Base-by-base conservation (phyloP, 768 basidiomycete species). In the Mycena amicta region DNA sequence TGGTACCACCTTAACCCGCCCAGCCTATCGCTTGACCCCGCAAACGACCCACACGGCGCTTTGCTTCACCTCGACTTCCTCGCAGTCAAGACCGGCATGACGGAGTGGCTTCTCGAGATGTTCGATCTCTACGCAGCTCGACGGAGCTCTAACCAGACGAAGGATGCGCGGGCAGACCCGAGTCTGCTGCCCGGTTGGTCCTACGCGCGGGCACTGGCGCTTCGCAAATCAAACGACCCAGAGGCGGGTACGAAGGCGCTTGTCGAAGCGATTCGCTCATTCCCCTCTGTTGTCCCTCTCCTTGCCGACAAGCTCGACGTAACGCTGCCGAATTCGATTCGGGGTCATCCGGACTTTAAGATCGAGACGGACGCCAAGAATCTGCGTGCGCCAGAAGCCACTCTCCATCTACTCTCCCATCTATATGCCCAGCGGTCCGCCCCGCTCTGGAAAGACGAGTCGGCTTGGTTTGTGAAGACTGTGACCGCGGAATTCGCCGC, bases 291-390 rank as follows among this genome's bases (percentile, higher is more conserved):
- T 2, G 82, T 95, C 0, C 88, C 89, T 0, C 77, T 95, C 4
- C 74, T 98, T 1, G 92, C 92, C 2, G 93, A 96, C 70, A 95
- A 94, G 70, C 80, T 90, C 6, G 93, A 95, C 18, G 82, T 89
- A 3, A 68, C 77, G 4, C 72, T 96, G 1, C 78, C 90, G 3
- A 71, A 74, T 2, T 74, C 82, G 2, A 77, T 92, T 12, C 76
- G 89, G 15, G 70, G 77, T 0, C 85, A 90, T 67, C 76, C 75
- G 3, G 83, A 85, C 22, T 89, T 93, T 67, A 80, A 83, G 61
- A 85, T 95, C 23, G 77, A 87, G 56, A 86, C 87, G 0, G 90
- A 89, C 41, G 80, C 79, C 22, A 77, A 72, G 90, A 4, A 13
- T 91, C 68, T 83, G 18, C 66, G 75, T 0, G 68, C 75, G 16